phyloP scores from a whole-genome alignment of 2,329 filamentous ascomycete species.

The Fusarium setosum region DNA sequence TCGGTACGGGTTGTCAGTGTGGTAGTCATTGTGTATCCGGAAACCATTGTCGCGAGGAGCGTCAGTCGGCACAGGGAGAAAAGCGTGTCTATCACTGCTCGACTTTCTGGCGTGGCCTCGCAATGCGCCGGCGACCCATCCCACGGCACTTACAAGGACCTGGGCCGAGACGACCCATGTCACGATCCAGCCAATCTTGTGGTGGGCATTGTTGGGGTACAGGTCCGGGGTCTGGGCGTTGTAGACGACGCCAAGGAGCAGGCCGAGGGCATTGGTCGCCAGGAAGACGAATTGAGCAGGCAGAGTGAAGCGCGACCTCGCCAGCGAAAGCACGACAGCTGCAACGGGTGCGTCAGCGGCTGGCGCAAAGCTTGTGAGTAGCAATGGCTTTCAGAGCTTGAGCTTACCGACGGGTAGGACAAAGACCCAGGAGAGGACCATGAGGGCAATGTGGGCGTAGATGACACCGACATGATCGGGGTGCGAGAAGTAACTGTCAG shows the following conservation, averaged over 20 bases:
- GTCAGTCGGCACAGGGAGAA: constrained; percentile 71
- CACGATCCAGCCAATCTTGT: constrained; percentile 87
- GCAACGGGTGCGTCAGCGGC: constrained; percentile 18
- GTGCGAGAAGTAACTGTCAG: constrained; percentile 70
- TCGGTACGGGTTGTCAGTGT: constrained; percentile 62
- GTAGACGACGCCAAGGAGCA: constrained; percentile 77
- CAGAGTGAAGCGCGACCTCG: constrained; percentile 79
- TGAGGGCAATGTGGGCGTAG: constrained; percentile 76
- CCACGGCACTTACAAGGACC: constrained; percentile 74
- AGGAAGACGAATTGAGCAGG: constrained; percentile 76
- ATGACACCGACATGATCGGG: constrained; percentile 66
- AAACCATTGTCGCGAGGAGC: not conserved
- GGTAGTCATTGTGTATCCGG: constrained; percentile 55
- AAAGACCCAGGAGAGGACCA: constrained; percentile 79
- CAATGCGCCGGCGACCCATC: constrained; percentile 60
- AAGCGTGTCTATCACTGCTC: constrained; percentile 53
- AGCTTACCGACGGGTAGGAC: constrained; percentile 77
- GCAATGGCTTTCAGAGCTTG: not conserved
- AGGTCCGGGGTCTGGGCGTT: constrained; percentile 85
- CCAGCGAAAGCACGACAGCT: constrained; percentile 90
- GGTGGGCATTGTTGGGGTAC: constrained; percentile 88
- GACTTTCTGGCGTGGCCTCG: not conserved
- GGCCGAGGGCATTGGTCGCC: constrained; percentile 69
- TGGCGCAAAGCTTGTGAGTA: not conserved
- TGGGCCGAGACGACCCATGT: constrained; percentile 80